These are phyloP conservation scores for Vitis hybrid DNA, from an alignment of 177 flowering plant species.

Conservation along the genomic window DNA sequence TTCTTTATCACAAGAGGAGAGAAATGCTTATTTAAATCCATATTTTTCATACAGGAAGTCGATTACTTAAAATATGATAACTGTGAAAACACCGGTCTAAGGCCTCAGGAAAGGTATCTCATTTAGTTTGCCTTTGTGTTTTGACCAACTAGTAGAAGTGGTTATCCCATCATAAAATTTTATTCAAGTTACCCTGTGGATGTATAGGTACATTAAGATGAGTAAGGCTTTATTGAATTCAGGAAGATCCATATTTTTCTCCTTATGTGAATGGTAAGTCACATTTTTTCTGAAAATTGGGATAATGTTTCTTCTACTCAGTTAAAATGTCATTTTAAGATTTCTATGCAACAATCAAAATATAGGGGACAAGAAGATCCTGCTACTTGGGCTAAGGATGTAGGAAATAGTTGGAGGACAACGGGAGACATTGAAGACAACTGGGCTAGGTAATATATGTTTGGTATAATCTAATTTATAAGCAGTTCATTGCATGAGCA, in stretches of 20 bases:
- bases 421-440: conserved; percentile 72
- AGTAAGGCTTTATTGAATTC: conserved; percentile 61
- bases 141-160: not conserved
- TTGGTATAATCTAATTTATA: too few relatives aligned
- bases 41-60: conserved; percentile 45
- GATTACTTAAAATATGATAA: conserved; percentile 94
- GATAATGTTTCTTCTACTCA: too few relatives aligned
- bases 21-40: too few relatives aligned
- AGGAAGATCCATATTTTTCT: conserved; percentile 68
- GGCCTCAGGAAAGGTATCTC: conserved; percentile 58
- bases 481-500: too few relatives aligned
- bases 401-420: conserved; percentile 91
- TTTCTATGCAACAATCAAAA: not conserved
- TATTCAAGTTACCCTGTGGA: not conserved
- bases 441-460: conserved; percentile 55
- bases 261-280: conserved; percentile 82
- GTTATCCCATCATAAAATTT: not conserved
- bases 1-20: too few relatives aligned
- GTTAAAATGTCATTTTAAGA: not conserved
- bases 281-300: not conserved
- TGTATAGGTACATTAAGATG: conserved; percentile 64
- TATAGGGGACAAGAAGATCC: conserved; percentile 75
- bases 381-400: conserved; percentile 67
- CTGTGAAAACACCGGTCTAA: conserved; percentile 46
- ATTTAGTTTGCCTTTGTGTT: not conserved